phyloP scores from a whole-genome alignment of 495 filamentous ascomycete species.

The Hypoxylon crocopeplum region DNA sequence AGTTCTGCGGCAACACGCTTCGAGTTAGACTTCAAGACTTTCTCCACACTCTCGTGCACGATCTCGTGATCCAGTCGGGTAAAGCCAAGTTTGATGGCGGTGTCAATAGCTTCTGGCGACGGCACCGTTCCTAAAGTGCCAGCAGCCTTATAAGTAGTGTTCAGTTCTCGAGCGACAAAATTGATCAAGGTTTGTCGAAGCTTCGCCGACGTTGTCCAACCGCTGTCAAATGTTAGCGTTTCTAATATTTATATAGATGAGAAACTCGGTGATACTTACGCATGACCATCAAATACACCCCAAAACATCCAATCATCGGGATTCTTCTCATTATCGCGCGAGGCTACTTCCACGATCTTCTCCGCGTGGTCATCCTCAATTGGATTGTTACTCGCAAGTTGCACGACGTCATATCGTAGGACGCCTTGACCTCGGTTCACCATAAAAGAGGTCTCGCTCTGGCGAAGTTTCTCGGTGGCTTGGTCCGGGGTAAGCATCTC shows the following conservation, averaged over 20 bases:
- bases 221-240: conserved; percentile 59
- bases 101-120: conserved; percentile 78
- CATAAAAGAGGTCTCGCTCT: conserved; percentile 88
- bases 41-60: conserved; percentile 84
- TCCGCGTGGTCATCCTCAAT: conserved; percentile 99
- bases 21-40: conserved; percentile 84
- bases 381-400: conserved; percentile 93
- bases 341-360: conserved; percentile 90
- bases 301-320: conserved; percentile 99
- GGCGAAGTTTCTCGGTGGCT: conserved; percentile 85
- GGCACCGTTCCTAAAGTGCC: conserved; percentile 60
- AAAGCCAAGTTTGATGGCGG: conserved; percentile 93
- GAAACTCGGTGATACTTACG: conserved; percentile 60
- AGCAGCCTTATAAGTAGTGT: conserved; percentile 85
- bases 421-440: conserved; percentile 92
- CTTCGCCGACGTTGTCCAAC: conserved; percentile 98
- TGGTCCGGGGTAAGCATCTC: conserved; percentile 98
- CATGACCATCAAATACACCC: conserved; percentile 98
- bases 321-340: conserved; percentile 39
- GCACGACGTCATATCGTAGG: conserved; percentile 93
- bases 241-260: neutral
- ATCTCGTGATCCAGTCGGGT: conserved; percentile 90
- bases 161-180: conserved; percentile 94
- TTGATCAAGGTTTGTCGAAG: conserved; percentile 89
- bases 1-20: conserved; percentile 87